phyloP scores from a whole-genome alignment of 1,284 basidiomycete genomes.

The Tremellales sp. region DNA sequence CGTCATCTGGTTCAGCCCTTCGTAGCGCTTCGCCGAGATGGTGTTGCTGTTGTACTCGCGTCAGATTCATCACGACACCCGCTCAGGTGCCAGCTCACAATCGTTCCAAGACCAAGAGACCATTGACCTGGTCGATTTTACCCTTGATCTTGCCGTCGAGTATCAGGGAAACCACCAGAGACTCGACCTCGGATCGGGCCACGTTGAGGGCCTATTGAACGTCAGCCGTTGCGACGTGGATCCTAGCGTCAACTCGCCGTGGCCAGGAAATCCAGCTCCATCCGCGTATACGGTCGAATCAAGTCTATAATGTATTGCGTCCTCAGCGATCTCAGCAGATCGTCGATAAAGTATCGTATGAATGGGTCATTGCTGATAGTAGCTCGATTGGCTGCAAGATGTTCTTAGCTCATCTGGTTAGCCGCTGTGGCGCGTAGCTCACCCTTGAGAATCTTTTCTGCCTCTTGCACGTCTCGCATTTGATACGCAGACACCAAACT shows the following conservation, averaged over 20 bases:
- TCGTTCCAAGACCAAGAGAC: slow-evolving; percentile 81
- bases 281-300: slow-evolving; percentile 91
- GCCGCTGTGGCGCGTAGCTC: slow-evolving; percentile 3
- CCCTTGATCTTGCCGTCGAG: slow-evolving; percentile 93
- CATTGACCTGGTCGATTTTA: slow-evolving; percentile 90
- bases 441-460: slow-evolving; percentile 91
- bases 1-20: slow-evolving; percentile 76
- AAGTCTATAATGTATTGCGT: slow-evolving; percentile 97
- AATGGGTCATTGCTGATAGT: slow-evolving; percentile 95
- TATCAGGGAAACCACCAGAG: slow-evolving; percentile 87
- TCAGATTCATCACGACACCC: background rate
- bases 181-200: slow-evolving; percentile 80
- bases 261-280: slow-evolving; percentile 86
- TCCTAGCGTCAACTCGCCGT: slow-evolving; percentile 55
- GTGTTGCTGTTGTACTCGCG: slow-evolving; percentile 59
- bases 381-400: slow-evolving; percentile 68
- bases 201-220: slow-evolving; percentile 85
- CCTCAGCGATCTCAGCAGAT: slow-evolving; percentile 83
- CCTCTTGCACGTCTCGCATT: slow-evolving; percentile 87
- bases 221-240: slow-evolving; percentile 1
- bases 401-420: slow-evolving; percentile 3
- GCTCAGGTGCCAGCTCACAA: slow-evolving; percentile 57
- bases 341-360: slow-evolving; percentile 89
- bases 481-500: slow-evolving; percentile 95
- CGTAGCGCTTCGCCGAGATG: slow-evolving; percentile 76